phyloP scores from a whole-genome alignment of 2,329 filamentous ascomycete species.

The Fusarium setosum region DNA sequence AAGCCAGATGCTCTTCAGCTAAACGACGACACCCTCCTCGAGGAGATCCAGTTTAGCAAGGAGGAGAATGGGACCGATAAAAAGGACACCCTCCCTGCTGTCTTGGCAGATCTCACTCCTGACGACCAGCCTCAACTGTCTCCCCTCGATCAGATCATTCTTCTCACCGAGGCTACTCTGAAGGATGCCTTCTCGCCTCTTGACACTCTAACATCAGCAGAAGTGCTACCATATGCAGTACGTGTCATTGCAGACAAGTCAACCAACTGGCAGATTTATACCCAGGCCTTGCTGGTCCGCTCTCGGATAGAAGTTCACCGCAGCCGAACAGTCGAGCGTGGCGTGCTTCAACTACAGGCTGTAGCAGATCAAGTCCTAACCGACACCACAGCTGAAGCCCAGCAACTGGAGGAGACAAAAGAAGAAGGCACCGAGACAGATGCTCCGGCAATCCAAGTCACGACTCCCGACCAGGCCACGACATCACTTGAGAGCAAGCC shows the following conservation, averaged over 20 bases:
- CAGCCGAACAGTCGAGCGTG: conserved; percentile 88
- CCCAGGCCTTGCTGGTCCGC: conserved; percentile 88
- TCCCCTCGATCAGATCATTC: conserved; percentile 88
- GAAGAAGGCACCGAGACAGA: conserved; percentile 44
- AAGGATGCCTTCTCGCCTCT: conserved; percentile 87
- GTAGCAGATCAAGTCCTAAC: conserved; percentile 95
- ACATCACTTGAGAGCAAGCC: conserved; percentile 56
- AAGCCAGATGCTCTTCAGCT: conserved; percentile 78
- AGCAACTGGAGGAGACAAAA: conserved; percentile 41
- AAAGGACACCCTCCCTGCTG: conserved; percentile 62
- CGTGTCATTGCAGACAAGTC: conserved; percentile 89
- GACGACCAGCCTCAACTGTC: conserved; percentile 84
- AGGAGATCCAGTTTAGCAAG: conserved; percentile 83
- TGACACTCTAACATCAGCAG: conserved; percentile 90
- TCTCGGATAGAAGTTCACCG: conserved; percentile 90
- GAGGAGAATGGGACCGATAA: conserved; percentile 54
- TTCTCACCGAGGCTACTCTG: conserved; percentile 88
- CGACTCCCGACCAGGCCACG: conserved; percentile 48
- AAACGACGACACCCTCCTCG: conserved; percentile 93
- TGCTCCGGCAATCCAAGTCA: conserved; percentile 60
- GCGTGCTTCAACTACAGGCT: conserved; percentile 91
- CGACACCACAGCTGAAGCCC: conserved; percentile 69
- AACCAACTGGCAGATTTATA: conserved; percentile 98
- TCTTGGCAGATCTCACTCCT: conserved; percentile 75
- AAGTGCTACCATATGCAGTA: conserved; percentile 90